Evolutionary conservation across 805 yeast genomes (phyloP).

Genomic region (Nakazawaea ambrosiae): DNA sequence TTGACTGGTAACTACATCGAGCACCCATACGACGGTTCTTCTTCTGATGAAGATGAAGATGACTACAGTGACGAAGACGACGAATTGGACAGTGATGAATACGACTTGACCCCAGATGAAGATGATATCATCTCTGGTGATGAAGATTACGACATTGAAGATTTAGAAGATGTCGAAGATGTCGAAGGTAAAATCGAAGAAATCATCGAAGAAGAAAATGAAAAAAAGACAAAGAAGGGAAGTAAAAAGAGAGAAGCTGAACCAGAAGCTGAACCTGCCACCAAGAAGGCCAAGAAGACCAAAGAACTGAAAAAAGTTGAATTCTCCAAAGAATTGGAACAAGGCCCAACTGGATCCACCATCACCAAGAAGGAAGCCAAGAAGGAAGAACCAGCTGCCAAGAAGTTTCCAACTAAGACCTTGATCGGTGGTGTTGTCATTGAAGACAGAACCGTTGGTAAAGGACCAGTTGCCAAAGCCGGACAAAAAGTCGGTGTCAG

Average conservation of each 20-base stretch:
- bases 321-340: slow-evolving; percentile 86
- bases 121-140: slow-evolving; percentile 52
- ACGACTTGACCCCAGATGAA: slow-evolving; percentile 71
- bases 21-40: slow-evolving; percentile 81
- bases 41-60: slow-evolving; percentile 41
- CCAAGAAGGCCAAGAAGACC: slow-evolving; percentile 27
- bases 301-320: slow-evolving; percentile 67
- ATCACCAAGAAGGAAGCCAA: slow-evolving; percentile 18
- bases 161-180: slow-evolving; percentile 63
- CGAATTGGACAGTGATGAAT: slow-evolving; percentile 45
- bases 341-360: slow-evolving; percentile 68
- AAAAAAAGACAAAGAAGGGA: slow-evolving; percentile 23
- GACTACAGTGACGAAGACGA: slow-evolving; percentile 40
- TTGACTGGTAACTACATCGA: slow-evolving; percentile 93
- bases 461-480: slow-evolving; percentile 80
- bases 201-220: slow-evolving; percentile 54
- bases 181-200: slow-evolving; percentile 70
- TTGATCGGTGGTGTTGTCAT: slow-evolving; percentile 88
- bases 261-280: slow-evolving; percentile 13
- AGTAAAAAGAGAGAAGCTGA: slow-evolving; percentile 13
- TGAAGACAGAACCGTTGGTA: slow-evolving; percentile 89
- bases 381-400: slow-evolving; percentile 22
- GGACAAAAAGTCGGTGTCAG: slow-evolving; percentile 93
- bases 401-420: slow-evolving; percentile 66
- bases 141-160: slow-evolving; percentile 48